These are phyloP conservation scores for Fusarium drepaniforme DNA, from an alignment of 2,329 filamentous ascomycete species.

Conservation along the genomic window DNA sequence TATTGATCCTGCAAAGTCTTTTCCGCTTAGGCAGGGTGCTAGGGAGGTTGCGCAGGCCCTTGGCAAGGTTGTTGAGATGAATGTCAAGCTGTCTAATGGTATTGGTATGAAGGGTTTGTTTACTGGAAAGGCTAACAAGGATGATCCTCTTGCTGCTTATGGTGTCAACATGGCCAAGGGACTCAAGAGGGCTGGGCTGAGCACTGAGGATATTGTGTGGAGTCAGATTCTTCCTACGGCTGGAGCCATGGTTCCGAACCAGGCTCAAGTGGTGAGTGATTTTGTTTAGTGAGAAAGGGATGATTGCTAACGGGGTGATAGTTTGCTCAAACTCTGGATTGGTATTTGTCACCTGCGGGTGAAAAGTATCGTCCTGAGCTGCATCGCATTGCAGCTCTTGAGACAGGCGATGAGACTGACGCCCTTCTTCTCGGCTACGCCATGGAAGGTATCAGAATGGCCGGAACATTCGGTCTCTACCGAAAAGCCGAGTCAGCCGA, in stretches of 20 bases:
- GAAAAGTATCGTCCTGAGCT: conserved; percentile 70
- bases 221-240: conserved; percentile 77
- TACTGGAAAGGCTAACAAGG: conserved; percentile 63
- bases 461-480: conserved; percentile 71
- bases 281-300: background rate
- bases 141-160: conserved; percentile 70
- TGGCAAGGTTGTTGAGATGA: conserved; percentile 71
- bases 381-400: conserved; percentile 67
- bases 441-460: conserved; percentile 78
- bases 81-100: conserved; percentile 69
- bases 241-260: conserved; percentile 75
- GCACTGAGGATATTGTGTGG: conserved; percentile 76
- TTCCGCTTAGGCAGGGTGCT: conserved; percentile 70
- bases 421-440: conserved; percentile 75
- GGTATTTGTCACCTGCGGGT: conserved; percentile 72
- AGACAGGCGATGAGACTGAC: conserved; percentile 69
- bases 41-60: conserved; percentile 69
- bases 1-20: conserved; percentile 75
- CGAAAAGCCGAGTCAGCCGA: conserved; percentile 64
- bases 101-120: conserved; percentile 60
- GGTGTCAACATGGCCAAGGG: conserved; percentile 75
- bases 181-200: conserved; percentile 73
- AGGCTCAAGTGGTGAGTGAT: conserved; percentile 71
- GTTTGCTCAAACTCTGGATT: conserved; percentile 81
- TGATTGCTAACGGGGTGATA: conserved; percentile 47